Conservation (phyloP, 805 yeast species). For the Saccharomycopsis sp. region DNA sequence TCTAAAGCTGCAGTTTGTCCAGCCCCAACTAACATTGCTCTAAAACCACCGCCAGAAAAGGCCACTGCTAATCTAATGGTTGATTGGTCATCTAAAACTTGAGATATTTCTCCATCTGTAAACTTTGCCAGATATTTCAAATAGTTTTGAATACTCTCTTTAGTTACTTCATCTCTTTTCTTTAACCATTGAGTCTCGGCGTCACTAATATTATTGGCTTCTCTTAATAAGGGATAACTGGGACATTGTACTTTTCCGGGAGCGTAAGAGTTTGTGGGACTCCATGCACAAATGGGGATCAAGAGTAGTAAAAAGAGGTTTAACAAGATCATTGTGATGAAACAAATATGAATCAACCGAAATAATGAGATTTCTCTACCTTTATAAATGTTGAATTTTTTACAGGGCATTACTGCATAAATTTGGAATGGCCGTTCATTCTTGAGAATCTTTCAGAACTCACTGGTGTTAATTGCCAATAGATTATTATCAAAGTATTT, state of each 20-base stretch:
- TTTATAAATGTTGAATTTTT: too few relatives aligned
- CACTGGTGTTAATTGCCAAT: too few relatives aligned
- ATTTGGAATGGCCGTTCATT: too few relatives aligned
- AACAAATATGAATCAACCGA: too few relatives aligned
- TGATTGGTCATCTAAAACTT: conserved; percentile 22
- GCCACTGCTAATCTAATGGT: conserved; percentile 48
- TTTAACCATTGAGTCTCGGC: conserved; percentile 45
- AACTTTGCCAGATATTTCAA: conserved; percentile 27
- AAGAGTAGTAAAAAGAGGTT: too few relatives aligned
- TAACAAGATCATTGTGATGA: too few relatives aligned
- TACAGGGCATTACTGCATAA: too few relatives aligned
- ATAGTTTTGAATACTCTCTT: conserved; percentile 34
- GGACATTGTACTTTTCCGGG: conserved; percentile 54
- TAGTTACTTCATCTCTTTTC: conserved; percentile 36
- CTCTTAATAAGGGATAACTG: conserved; percentile 24
- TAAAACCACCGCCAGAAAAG: conserved; percentile 83
- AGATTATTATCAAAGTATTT: too few relatives aligned
- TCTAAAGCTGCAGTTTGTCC: conserved; percentile 77
- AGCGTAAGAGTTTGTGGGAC: too few relatives aligned
- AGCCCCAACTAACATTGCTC: conserved; percentile 82
- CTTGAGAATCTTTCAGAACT: too few relatives aligned
- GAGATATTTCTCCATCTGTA: conserved; percentile 17
- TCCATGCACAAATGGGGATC: too few relatives aligned
- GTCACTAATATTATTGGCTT: conserved; percentile 33
- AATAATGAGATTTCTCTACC: too few relatives aligned